phyloP scores from a whole-genome alignment of 2,329 filamentous ascomycete species.

The Talaromyces sp. region DNA sequence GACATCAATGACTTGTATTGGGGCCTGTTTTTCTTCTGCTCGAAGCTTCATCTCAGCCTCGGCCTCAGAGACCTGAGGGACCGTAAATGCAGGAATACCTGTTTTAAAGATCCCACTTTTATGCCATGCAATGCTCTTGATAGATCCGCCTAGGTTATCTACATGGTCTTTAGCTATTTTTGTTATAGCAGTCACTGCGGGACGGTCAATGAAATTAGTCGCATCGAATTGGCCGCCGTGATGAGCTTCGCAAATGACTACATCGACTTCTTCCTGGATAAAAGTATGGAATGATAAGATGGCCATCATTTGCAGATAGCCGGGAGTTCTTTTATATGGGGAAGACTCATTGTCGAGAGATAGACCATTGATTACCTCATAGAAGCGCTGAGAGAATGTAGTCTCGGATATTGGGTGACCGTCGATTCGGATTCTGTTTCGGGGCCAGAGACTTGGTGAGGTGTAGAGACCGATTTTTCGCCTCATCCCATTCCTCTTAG shows the following conservation, averaged over 20 bases:
- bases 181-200: slow-evolving; percentile 62
- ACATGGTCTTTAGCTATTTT: slow-evolving; percentile 70
- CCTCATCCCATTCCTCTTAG: slow-evolving; percentile 4
- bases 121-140: slow-evolving; percentile 71
- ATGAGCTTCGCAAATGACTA: slow-evolving; percentile 66
- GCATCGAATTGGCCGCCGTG: slow-evolving; percentile 69
- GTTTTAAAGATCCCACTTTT: slow-evolving; percentile 71
- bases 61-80: slow-evolving; percentile 47
- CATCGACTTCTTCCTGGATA: slow-evolving; percentile 62
- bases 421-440: slow-evolving; percentile 20
- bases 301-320: slow-evolving; percentile 60
- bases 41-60: neutral
- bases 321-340: slow-evolving; percentile 7
- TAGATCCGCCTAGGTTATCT: slow-evolving; percentile 61
- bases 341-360: too few relatives aligned
- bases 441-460: slow-evolving; percentile 57
- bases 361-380: slow-evolving; percentile 9
- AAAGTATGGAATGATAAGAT: slow-evolving; percentile 67
- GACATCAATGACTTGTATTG: slow-evolving; percentile 12
- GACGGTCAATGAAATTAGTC: slow-evolving; percentile 64
- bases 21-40: neutral
- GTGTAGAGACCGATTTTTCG: slow-evolving; percentile 65
- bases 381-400: slow-evolving; percentile 13
- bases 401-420: slow-evolving; percentile 12
- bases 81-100: slow-evolving; percentile 60